phyloP scores from a whole-genome alignment of 2,329 filamentous ascomycete species.

The Microdochium nivale region DNA sequence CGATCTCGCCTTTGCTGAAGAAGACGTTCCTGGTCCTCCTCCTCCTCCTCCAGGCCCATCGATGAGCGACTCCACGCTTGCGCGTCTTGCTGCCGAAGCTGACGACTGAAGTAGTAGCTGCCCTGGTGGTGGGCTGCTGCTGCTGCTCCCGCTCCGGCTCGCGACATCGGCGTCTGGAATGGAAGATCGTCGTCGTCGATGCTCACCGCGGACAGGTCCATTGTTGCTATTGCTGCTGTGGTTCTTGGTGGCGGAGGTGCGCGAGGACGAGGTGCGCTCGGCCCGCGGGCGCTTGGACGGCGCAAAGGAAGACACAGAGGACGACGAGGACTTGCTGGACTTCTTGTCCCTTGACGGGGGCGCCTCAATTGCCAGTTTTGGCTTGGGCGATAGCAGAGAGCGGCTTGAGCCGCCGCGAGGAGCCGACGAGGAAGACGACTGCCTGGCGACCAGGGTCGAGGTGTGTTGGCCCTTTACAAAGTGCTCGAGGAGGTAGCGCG shows the following conservation, averaged over 20 bases:
- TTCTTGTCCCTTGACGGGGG: background rate
- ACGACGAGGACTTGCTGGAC: background rate
- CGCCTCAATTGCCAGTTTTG: background rate
- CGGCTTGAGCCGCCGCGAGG: background rate
- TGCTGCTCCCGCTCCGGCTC: conserved; percentile 1
- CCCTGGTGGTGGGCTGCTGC: conserved; percentile 4
- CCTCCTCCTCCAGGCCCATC: conserved; percentile 5
- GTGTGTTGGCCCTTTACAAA: conserved; percentile 15
- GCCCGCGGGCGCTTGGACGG: background rate
- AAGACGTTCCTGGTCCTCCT: background rate
- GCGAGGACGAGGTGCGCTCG: background rate
- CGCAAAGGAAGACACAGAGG: background rate
- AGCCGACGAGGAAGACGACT: background rate
- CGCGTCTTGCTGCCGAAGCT: conserved; percentile 7
- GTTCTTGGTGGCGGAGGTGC: too few relatives aligned
- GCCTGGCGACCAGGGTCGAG: conserved; percentile 5
- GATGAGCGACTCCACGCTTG: conserved; percentile 2
- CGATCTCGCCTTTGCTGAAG: background rate
- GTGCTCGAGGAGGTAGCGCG: conserved; percentile 7
- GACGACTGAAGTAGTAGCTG: conserved; percentile 6
- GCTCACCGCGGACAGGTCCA: conserved; percentile 34
- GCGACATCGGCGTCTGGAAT: conserved; percentile 31
- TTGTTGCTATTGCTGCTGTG: conserved; percentile 5
- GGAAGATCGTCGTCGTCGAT: conserved; percentile 42
- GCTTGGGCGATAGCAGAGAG: background rate